These are phyloP conservation scores for Besnoitia besnoiti DNA, from an alignment of 169 alveolate genomes.

Conservation along the genomic window DNA sequence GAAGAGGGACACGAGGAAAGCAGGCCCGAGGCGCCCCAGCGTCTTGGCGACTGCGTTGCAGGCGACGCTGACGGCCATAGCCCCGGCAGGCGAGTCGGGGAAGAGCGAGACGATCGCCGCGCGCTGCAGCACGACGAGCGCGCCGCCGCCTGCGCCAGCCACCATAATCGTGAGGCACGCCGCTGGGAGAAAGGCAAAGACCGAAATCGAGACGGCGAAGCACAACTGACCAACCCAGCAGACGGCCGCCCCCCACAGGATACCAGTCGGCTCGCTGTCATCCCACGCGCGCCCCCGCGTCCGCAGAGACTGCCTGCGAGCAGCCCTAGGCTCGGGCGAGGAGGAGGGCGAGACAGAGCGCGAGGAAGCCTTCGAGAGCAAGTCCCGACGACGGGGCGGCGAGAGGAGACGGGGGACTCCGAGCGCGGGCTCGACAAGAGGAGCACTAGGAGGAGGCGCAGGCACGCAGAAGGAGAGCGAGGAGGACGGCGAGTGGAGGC, in stretches of 20 bases:
- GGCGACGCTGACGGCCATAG: slow-evolving; percentile 18
- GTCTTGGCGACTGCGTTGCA: slow-evolving; percentile 24
- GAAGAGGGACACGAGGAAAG: background rate
- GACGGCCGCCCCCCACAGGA: background rate
- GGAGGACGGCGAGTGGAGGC: background rate
- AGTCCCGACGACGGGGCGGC: too few relatives aligned
- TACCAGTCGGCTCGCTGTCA: background rate
- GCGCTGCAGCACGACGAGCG: slow-evolving; percentile 30
- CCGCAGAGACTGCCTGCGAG: background rate
- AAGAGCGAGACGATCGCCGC: background rate
- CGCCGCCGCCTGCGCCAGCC: slow-evolving; percentile 39
- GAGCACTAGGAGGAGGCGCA: too few relatives aligned
- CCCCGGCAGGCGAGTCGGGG: background rate
- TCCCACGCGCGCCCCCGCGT: background rate
- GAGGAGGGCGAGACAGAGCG: background rate
- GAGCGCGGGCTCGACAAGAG: too few relatives aligned
- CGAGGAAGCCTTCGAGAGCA: background rate
- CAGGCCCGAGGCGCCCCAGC: slow-evolving; percentile 13
- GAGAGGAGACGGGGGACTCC: too few relatives aligned
- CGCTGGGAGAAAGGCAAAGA: background rate
- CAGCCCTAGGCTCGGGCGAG: background rate
- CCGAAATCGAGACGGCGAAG: background rate
- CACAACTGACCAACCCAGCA: slow-evolving; percentile 10
- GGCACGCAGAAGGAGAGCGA: too few relatives aligned
- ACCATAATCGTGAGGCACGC: background rate